A percentile compares a stretch with the other conserved stretches of the same genome.
Conservation (phyloP, 495 filamentous ascomycete genomes). For the Daldinia vernicosa region DNA sequence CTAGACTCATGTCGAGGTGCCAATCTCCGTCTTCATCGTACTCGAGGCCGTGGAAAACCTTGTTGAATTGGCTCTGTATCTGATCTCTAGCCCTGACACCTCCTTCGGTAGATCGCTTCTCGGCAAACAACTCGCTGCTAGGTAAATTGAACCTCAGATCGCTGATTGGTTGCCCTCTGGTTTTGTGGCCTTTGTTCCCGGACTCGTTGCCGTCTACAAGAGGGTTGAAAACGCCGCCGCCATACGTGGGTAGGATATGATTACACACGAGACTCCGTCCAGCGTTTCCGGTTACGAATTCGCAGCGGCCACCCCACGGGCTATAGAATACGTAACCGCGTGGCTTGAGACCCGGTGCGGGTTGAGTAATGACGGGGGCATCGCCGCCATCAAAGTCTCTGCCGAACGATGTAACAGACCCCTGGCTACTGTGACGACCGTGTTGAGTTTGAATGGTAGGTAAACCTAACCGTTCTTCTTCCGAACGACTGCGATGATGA, state of each 20-base stretch:
- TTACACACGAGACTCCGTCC: constrained; percentile 81
- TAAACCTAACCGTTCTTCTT: constrained; percentile 28
- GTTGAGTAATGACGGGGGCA: constrained; percentile 50
- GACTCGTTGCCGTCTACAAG: constrained; percentile 49
- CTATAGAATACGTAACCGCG: constrained; percentile 73
- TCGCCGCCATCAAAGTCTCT: constrained; percentile 46
- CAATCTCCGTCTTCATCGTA: constrained; percentile 46
- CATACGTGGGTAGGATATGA: constrained; percentile 64
- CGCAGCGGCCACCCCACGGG: constrained; percentile 88
- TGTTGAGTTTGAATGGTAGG: constrained; percentile 39
- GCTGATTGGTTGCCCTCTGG: constrained; percentile 67
- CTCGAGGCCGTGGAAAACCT: constrained; percentile 43
- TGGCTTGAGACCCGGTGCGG: constrained; percentile 56
- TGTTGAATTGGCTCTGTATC: constrained; percentile 53
- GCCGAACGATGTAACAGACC: constrained; percentile 50
- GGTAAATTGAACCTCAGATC: constrained; percentile 91
- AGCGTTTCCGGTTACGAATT: constrained; percentile 77
- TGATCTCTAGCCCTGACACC: constrained; percentile 39
- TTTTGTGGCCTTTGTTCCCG: constrained; percentile 39
- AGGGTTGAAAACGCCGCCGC: constrained; percentile 51
- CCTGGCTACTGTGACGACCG: constrained; percentile 47
- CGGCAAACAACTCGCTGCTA: constrained; percentile 49
- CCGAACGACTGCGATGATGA: constrained; percentile 39
- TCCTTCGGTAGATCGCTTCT: constrained; percentile 40
- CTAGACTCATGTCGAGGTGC: constrained; percentile 74